Conservation (phyloP, 2,329 filamentous ascomycete species). For the Annulohypoxylon truncatum region DNA sequence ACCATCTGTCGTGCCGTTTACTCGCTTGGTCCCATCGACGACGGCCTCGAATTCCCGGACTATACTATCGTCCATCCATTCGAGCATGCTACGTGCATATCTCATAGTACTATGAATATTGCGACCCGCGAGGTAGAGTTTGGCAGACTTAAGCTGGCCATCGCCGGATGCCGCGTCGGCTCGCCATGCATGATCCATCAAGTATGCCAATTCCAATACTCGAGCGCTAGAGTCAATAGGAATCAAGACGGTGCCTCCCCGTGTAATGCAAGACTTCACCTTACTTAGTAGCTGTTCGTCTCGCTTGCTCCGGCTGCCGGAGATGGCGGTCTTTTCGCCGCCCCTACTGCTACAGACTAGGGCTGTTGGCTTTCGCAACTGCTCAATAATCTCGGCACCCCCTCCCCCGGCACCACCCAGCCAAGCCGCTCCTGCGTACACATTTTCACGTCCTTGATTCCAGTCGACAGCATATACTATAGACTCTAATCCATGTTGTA, state of each 20-base stretch:
- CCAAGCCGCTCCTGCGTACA: slow-evolving; percentile 93
- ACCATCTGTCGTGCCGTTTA: slow-evolving; percentile 59
- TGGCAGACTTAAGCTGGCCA: slow-evolving; percentile 63
- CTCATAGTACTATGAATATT: slow-evolving; percentile 90
- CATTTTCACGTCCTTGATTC: slow-evolving; percentile 97
- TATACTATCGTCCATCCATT: slow-evolving; percentile 99
- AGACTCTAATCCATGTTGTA: slow-evolving; percentile 95
- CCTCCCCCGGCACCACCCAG: slow-evolving; percentile 83
- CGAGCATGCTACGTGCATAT: slow-evolving; percentile 93
- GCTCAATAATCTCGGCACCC: slow-evolving; percentile 91
- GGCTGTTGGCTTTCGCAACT: slow-evolving; percentile 91
- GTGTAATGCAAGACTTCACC: slow-evolving; percentile 80
- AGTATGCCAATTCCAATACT: slow-evolving; percentile 89
- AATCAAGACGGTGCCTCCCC: slow-evolving; percentile 91
- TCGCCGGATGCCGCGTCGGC: slow-evolving; percentile 67
- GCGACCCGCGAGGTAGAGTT: slow-evolving; percentile 85
- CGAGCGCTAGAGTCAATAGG: slow-evolving; percentile 96
- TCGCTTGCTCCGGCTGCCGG: slow-evolving; percentile 80
- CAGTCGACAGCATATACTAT: slow-evolving; percentile 98
- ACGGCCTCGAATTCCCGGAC: slow-evolving; percentile 89
- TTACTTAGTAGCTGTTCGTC: slow-evolving; percentile 88
- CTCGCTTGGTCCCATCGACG: slow-evolving; percentile 61
- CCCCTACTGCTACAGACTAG: slow-evolving; percentile 91
- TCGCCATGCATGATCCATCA: slow-evolving; percentile 93
- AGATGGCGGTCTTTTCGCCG: slow-evolving; percentile 74